phyloP scores from a whole-genome alignment of 192 early-diverging fungal species.

The Linnemannia exigua region DNA sequence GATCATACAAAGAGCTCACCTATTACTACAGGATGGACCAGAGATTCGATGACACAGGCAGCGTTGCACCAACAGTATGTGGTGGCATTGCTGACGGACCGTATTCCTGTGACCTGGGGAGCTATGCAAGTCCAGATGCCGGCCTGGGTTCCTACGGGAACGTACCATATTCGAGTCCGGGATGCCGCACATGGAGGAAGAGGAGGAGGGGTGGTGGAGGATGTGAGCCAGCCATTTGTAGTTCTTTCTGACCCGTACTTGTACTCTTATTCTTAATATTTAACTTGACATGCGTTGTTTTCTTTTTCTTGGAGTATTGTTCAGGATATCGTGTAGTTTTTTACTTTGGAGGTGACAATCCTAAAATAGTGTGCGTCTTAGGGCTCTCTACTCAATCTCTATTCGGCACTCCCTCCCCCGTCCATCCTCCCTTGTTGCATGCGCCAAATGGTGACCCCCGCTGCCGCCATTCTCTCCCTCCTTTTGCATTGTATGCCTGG shows the following conservation, averaged over 20 bases:
- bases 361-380: neutral
- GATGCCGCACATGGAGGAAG: neutral
- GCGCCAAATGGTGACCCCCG: no score
- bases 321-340: no score
- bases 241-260: conserved; percentile 51
- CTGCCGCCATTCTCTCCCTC: neutral
- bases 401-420: neutral
- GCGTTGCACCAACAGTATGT: conserved; percentile 10
- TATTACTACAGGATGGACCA: no score
- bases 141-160: conserved; percentile 28
- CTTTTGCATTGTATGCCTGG: no score
- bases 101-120: conserved; percentile 26
- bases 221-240: conserved; percentile 44
- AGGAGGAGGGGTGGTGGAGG: conserved; percentile 25
- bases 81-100: conserved; percentile 26
- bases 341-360: no score
- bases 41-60: neutral
- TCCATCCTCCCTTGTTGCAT: no score
- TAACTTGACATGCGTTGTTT: no score
- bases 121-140: conserved; percentile 29
- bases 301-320: no score
- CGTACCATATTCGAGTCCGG: conserved; percentile 26
- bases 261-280: conserved; percentile 4
- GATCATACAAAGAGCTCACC: no score
- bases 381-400: neutral